Evolutionary conservation across 2,329 filamentous ascomycete species (phyloP).

Genomic region (Colletotrichum zoysiae): DNA sequence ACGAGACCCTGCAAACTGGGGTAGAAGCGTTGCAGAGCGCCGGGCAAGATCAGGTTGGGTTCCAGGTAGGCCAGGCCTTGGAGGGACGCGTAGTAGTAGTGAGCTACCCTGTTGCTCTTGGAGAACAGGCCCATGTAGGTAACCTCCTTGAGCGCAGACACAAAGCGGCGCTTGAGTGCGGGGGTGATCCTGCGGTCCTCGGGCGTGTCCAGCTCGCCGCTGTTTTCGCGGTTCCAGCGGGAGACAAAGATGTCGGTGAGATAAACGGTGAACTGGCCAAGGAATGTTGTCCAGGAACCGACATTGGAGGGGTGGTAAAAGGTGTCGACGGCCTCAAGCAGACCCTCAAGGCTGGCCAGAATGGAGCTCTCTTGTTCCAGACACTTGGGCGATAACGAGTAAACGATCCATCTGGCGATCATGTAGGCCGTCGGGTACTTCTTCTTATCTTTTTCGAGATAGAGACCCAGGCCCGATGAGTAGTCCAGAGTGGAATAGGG

Average conservation of each 20-base stretch:
- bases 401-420: constrained; percentile 92
- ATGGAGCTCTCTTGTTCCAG: constrained; percentile 83
- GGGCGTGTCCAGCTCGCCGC: constrained; percentile 89
- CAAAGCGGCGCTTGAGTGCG: constrained; percentile 88
- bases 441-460: constrained; percentile 91
- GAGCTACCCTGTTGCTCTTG: constrained; percentile 92
- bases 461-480: constrained; percentile 83
- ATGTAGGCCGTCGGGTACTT: constrained; percentile 94
- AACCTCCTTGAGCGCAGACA: constrained; percentile 88
- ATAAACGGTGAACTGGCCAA: constrained; percentile 92
- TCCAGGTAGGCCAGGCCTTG: constrained; percentile 92
- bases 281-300: constrained; percentile 88
- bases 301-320: constrained; percentile 99
- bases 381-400: constrained; percentile 89
- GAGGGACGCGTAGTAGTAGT: constrained; percentile 89
- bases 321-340: constrained; percentile 95
- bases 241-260: constrained; percentile 96
- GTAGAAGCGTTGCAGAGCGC: constrained; percentile 95
- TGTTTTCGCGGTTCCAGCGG: constrained; percentile 96
- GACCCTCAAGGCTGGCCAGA: constrained; percentile 85
- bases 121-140: constrained; percentile 99
- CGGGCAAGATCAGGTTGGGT: constrained; percentile 90
- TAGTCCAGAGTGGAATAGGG: constrained; percentile 91
- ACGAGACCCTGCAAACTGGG: constrained; percentile 96
- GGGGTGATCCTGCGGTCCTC: constrained; percentile 82